Percentiles rank a stretch among this genome's conserved stretches.
These are phyloP conservation scores for Jimgerdemannia flammicorona DNA, from an alignment of 192 early-diverging fungal genomes.

Conservation along the genomic window DNA sequence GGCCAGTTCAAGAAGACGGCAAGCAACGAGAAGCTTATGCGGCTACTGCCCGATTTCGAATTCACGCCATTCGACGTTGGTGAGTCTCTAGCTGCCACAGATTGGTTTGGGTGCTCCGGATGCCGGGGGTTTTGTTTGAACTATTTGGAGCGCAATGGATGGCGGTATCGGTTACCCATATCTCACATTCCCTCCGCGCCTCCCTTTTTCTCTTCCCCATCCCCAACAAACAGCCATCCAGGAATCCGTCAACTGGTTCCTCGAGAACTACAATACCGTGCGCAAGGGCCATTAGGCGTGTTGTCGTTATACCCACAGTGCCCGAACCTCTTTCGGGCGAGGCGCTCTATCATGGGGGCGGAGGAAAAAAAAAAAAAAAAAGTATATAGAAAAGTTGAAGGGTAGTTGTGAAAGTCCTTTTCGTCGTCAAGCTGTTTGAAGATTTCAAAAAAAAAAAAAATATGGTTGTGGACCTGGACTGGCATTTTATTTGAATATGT, in stretches of 20 bases:
- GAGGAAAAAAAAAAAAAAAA: background rate
- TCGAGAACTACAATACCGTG: conserved; percentile 59
- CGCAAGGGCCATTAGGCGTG: conserved; percentile 43
- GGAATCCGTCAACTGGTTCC: conserved; percentile 72
- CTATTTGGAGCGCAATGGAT: background rate
- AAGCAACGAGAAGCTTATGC: conserved; percentile 70
- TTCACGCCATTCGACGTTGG: conserved; percentile 76
- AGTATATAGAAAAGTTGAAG: no score
- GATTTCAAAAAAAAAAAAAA: no score
- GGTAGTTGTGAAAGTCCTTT: no score
- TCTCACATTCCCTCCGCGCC: background rate
- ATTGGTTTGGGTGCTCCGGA: no score
- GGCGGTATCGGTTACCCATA: background rate
- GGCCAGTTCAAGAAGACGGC: conserved; percentile 87
- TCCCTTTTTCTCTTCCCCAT: background rate
- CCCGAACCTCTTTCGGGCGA: background rate
- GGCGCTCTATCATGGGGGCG: background rate
- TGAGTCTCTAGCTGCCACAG: conserved; percentile 9
- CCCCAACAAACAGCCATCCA: conserved; percentile 40
- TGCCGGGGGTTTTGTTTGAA: background rate
- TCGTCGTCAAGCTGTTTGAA: no score
- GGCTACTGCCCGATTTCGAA: conserved; percentile 67
- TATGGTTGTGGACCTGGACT: no score
- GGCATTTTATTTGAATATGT: no score
- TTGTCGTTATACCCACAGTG: no score